phyloP scores from a whole-genome alignment of 2,329 filamentous ascomycete species.

The Diatrype stigma region DNA sequence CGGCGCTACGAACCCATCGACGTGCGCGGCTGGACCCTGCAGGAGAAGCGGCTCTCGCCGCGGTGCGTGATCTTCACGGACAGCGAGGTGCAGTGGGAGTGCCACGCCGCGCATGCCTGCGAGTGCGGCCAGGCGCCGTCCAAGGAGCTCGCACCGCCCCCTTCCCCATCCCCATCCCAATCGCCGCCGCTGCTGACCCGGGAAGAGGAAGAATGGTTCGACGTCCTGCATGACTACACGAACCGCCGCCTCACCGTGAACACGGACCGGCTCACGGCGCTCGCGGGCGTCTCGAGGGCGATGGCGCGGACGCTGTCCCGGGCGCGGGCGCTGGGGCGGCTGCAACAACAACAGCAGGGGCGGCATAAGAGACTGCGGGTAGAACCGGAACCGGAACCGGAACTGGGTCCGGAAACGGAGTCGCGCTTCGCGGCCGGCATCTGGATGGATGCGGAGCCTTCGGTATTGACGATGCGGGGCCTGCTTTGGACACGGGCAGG shows the following conservation, averaged over 20 bases:
- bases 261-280: neutral
- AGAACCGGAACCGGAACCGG: too few relatives aligned
- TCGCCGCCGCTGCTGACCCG: neutral
- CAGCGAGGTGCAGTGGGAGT: neutral
- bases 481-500: neutral
- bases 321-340: too few relatives aligned
- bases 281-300: neutral
- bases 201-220: neutral
- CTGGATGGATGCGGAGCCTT: neutral
- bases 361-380: too few relatives aligned
- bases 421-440: neutral
- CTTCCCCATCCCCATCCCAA: neutral
- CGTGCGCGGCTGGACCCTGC: neutral
- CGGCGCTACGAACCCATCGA: neutral
- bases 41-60: neutral
- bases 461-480: neutral
- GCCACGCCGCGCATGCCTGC: neutral
- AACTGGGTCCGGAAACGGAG: too few relatives aligned
- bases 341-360: too few relatives aligned
- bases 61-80: neutral
- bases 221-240: neutral
- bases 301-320: neutral
- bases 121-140: neutral
- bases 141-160: neutral
- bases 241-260: neutral